phyloP scores from a whole-genome alignment of 768 basidiomycete species.

The Hypholoma sublateritium region DNA sequence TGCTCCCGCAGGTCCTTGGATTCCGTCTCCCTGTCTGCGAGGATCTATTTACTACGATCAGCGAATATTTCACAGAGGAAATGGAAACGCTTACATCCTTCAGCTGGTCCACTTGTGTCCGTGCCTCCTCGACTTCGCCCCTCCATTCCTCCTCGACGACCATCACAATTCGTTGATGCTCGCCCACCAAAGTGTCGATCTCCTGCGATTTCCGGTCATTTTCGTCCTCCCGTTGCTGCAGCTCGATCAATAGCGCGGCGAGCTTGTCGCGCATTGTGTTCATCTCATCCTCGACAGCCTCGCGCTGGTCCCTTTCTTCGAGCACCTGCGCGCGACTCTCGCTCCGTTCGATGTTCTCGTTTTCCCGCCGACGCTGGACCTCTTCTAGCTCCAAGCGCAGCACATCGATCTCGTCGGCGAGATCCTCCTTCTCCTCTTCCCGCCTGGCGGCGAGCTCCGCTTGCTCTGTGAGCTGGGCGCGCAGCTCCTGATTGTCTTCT shows the following conservation, averaged over 20 bases:
- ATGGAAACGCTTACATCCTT: constrained; percentile 52
- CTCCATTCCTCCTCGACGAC: constrained; percentile 84
- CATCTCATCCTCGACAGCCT: constrained; percentile 77
- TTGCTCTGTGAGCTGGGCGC: constrained; percentile 55
- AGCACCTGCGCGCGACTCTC: constrained; percentile 69
- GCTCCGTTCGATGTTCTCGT: constrained; percentile 67
- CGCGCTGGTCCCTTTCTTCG: constrained; percentile 72
- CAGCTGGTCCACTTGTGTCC: constrained; percentile 77
- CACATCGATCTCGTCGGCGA: constrained; percentile 63
- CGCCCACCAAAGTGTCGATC: constrained; percentile 73
- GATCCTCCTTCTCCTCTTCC: constrained; percentile 73
- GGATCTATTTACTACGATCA: constrained; percentile 42
- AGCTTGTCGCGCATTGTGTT: constrained; percentile 74
- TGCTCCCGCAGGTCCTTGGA: constrained; percentile 71
- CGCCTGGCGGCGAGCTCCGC: constrained; percentile 50
- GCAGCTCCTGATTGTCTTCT: constrained; percentile 63
- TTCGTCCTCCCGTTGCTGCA: constrained; percentile 87
- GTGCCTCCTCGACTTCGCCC: constrained; percentile 81
- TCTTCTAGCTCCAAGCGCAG: constrained; percentile 70
- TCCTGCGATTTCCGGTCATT: constrained; percentile 76
- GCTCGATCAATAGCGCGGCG: constrained; percentile 77
- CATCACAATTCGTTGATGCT: constrained; percentile 71
- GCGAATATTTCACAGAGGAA: background rate
- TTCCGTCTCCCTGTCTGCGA: constrained; percentile 80
- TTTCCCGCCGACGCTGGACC: constrained; percentile 57